Evolutionary conservation across 257 asterid species (phyloP), one percentile per base, ranked within the genome.

Genomic region (Solanum tarapatanum): DNA sequence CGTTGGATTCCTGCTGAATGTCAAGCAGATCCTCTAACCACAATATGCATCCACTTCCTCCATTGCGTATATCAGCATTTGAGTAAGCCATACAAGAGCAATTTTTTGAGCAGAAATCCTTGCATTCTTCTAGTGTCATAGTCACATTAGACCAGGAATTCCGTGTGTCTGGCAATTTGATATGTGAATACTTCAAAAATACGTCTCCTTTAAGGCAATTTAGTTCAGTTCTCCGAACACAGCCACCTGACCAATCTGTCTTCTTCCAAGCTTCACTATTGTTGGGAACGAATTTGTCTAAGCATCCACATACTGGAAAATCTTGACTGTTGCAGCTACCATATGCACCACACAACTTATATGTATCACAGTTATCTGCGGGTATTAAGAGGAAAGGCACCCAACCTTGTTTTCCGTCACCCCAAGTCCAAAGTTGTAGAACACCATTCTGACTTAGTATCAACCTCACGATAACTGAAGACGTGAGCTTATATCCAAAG

Each of bases 1-100:
- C 82, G 9, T 3, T 33, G n/a, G 80, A 7, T 8, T 41, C n/a
- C 48, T 51, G 16, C 36, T 51, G 37, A 66, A 91, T 90, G 69
- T 91, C 91, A 37, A 74, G 51, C 41, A 91, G 82, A 35, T 90
- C 90, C 21, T 83, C 86, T 70, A 86, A 90, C 93, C 93, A 91
- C 36, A 87, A 37, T 68, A 91, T 26, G 83, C 92, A 91, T 28
- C 91, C 93, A 80, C 89, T 86, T 19, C 89, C 91, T 4, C 43
- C 85, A 35, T 84, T 2, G 26, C 89, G 72, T 11, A 87, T 43
- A 23, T 88, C 87, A 19, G 83, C 11, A 43, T 84, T 88, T 21
- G 92, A 68, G 76, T 90, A 91, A 12, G 91, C 92, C 87, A 74
- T 80, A 48, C 93, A 90, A 32, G 91, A 86, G 83, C 93, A 91